Conservation (phyloP, 768 basidiomycete genomes). For the Pulveroboletus sp. region DNA sequence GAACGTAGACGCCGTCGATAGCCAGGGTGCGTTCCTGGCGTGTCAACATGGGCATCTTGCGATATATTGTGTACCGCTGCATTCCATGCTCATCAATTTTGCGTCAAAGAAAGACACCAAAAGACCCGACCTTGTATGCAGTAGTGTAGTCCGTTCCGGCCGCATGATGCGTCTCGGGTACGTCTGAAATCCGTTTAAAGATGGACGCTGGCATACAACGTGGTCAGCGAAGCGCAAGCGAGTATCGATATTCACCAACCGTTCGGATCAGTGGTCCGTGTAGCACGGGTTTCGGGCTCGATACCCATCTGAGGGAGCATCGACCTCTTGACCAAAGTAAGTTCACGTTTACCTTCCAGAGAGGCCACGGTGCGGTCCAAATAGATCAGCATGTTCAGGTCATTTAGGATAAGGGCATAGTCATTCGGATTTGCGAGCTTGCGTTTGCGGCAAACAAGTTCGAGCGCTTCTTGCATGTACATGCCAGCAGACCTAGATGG, state of each 20-base stretch:
- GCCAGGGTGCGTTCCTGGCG: conserved; percentile 88
- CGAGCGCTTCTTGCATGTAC: conserved; percentile 96
- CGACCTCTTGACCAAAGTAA: conserved; percentile 74
- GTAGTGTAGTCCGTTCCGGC: conserved; percentile 74
- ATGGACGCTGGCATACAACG: conserved; percentile 65
- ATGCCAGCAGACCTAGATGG: conserved; percentile 71
- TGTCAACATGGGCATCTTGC: conserved; percentile 93
- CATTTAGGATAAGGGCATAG: conserved; percentile 70
- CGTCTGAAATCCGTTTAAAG: conserved; percentile 82
- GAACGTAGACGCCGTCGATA: conserved; percentile 92
- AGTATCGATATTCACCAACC: conserved; percentile 43
- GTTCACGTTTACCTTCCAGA: conserved; percentile 80
- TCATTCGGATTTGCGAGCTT: conserved; percentile 67
- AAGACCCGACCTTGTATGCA: conserved; percentile 70
- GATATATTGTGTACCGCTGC: conserved; percentile 87
- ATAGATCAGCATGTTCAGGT: conserved; percentile 72
- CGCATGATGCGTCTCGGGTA: conserved; percentile 48
- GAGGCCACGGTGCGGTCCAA: conserved; percentile 96
- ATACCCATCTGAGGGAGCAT: conserved; percentile 72
- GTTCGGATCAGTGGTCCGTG: conserved; percentile 85
- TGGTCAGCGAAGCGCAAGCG: background rate
- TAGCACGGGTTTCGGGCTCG: conserved; percentile 60
- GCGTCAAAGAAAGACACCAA: background rate
- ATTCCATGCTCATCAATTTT: background rate
- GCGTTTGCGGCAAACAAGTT: conserved; percentile 71